Evolutionary conservation across 306 rosid species (phyloP).

Genomic region (Ceratonia siliqua): DNA sequence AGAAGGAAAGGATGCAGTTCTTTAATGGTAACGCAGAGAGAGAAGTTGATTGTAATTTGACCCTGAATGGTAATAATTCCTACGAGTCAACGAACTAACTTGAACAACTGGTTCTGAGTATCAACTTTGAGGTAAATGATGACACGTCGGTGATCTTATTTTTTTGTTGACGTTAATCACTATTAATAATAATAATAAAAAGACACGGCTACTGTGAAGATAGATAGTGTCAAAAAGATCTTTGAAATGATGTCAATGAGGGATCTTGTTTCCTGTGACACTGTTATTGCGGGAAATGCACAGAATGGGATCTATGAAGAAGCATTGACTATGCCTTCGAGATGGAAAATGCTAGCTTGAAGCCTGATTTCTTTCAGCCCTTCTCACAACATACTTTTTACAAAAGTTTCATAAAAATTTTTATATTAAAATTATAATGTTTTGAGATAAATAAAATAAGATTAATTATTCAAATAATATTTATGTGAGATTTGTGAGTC

Average conservation of each 20-base stretch:
- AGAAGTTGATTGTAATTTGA: constrained; percentile 11
- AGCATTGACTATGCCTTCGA: constrained; percentile 57
- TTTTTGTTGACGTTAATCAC: background rate
- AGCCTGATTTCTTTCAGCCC: constrained; percentile 73
- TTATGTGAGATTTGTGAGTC: too few relatives aligned
- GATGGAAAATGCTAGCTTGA: constrained; percentile 59
- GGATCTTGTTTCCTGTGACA: constrained; percentile 90
- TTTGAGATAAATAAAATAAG: too few relatives aligned
- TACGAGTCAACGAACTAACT: background rate
- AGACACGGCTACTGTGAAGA: background rate
- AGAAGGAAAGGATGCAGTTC: background rate
- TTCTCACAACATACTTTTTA: too few relatives aligned
- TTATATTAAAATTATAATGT: too few relatives aligned
- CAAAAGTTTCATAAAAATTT: too few relatives aligned
- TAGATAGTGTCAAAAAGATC: constrained; percentile 56
- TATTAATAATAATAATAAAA: background rate
- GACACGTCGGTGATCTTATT: background rate
- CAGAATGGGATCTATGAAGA: constrained; percentile 63
- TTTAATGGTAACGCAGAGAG: background rate
- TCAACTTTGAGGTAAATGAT: background rate
- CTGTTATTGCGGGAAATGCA: constrained; percentile 69
- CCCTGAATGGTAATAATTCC: constrained; percentile 12
- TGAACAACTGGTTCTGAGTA: background rate
- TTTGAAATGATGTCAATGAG: constrained; percentile 65
- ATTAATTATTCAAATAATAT: too few relatives aligned